Evolutionary conservation across 225 moss, liverwort and hornwort species (phyloP).

Genomic region (Physcomitrellopsis africana): DNA sequence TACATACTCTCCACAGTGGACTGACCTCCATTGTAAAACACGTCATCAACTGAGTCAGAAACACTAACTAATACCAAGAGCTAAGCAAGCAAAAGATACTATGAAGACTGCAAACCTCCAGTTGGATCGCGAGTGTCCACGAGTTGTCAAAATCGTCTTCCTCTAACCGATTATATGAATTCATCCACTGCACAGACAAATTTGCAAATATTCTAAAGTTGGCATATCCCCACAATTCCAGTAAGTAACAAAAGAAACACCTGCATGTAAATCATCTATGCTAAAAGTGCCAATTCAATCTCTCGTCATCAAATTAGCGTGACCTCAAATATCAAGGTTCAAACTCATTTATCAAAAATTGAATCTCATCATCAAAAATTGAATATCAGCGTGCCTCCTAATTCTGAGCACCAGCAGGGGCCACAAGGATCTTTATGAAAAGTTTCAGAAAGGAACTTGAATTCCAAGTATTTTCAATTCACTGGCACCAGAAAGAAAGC

Average conservation of each 20-base stretch:
- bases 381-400: neutral
- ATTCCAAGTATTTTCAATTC: neutral
- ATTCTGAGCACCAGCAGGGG: neutral
- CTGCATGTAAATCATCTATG: neutral
- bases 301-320: neutral
- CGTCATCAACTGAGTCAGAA: neutral
- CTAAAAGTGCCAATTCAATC: neutral
- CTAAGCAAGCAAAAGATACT: neutral
- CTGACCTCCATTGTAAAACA: neutral
- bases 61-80: neutral
- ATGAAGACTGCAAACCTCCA: slow-evolving; percentile 46
- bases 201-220: neutral
- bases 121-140: slow-evolving; percentile 68
- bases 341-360: neutral
- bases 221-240: neutral
- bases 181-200: slow-evolving; percentile 62
- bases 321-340: neutral
- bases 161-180: slow-evolving; percentile 25
- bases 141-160: slow-evolving; percentile 35
- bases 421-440: neutral
- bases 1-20: neutral
- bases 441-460: neutral
- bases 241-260: neutral
- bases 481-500: neutral
- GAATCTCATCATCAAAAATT: neutral